Base-by-base conservation (phyloP, 2,329 filamentous ascomycete species). In the Fusarium buxicola region DNA sequence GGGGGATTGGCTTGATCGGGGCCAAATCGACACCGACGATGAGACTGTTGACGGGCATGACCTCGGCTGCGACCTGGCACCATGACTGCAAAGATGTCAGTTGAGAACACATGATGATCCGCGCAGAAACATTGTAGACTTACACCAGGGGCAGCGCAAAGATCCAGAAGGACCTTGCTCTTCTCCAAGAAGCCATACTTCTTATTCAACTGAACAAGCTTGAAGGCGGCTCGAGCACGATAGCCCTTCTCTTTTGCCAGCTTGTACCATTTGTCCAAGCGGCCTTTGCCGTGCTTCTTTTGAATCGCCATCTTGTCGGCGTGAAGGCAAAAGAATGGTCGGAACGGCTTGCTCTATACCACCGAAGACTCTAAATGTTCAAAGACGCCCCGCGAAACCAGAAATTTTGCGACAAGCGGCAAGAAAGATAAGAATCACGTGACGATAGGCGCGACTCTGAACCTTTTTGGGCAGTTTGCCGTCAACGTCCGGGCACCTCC, bases 171-270 rank as follows among this genome's bases (percentile, higher is more conserved):
- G 72, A 98, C 95, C 82, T 92, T 96, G 79, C 92, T 96, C 83
- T 96, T 94, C 78, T 98, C 93, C 69, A 99, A 83, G 78, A 99
- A 99, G 69, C 92, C 92, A 90, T 96, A 99, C 77, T 97, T 98
- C 81, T 98, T 97, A 82, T 99, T 99, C 72, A 99, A 82, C 77
- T 99, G 94, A 69, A 99, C 94, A 70, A 99, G 81, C 81, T 99
- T 99, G 86, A 98, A 98, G 54, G 95, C 94, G 70, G 95, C 94
- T 85, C 95, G 87, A 61, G 95, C 94, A 73, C 95, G 86, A 76
- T 97, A 99, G 63, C 95, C 95, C 79, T 97, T 98, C 77, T 99
- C 95, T 79, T 99, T 99, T 61, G 95, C 95, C 72, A 98, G 89
- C 76, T 94, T 94, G 81, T 98, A 99, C 92, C 94, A 98, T 80